Evolutionary conservation across 1,139 yeast genomes (phyloP), one percentile per base, ranked within the genome.

Genomic region (Taiozyma sp.): DNA sequence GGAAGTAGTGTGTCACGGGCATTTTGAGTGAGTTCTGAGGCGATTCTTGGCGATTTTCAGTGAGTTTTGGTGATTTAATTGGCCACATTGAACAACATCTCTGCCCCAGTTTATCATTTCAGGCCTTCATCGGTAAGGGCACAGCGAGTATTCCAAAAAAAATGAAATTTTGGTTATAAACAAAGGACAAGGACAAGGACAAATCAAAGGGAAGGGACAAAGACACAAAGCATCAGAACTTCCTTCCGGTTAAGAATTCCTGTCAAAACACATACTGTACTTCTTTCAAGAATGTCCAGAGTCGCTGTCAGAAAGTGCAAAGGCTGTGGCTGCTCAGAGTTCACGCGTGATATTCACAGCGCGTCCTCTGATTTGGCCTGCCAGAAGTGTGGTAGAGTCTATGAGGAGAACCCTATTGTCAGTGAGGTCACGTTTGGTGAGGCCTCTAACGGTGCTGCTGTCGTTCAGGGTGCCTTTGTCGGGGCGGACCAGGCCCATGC

Each of bases 371-470:
- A 88, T 67, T 68, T 87, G 35, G 85, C 90, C 34, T 93, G 99
- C 72, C 73, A 76, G 42, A 65, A 70, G 45, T 93, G 99, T 79
- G 97, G 98, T 65, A 72, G 82, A 28, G 98, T 93, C 42, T 79
- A 80, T 50, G 96, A 89, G 60, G 98, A 91, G 65, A 88, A 90
- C 62, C 96, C 96, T 32, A 91, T 93, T 60, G 98, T 95, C 29
- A 83, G 96, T 26, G 99, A 95, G 65, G 95, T 95, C 52, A 88
- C 95, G 22, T 93, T 91, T 70, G 95, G 95, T 43, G 99, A 95
- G 63, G 79, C 90, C 4, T 78, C 96, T 13, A 77, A 85, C 29
- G 99, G 99, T 58, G 98, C 96, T 10, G 97, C 99, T 37, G 81
- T 88, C 53, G 97, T 93, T 2, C 96, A 90, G 59, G 99, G 99